Percentiles rank a stretch among this genome's conserved stretches.
Conservation (phyloP, 257 asterid genomes). For the Solanum pennellii region DNA sequence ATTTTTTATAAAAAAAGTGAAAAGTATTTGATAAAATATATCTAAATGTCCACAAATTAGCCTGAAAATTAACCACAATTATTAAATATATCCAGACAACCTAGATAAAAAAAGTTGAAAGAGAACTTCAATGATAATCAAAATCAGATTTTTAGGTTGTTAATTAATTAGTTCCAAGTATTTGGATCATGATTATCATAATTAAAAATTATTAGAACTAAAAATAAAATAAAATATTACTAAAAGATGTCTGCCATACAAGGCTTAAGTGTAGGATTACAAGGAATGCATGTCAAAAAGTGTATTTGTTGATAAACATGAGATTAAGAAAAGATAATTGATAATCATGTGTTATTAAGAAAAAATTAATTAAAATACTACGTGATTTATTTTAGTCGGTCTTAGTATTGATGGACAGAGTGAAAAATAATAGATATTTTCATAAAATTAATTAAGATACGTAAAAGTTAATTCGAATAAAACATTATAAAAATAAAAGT, state of each 20-base stretch:
- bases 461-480: too few relatives aligned
- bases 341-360: background rate
- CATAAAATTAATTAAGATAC: too few relatives aligned
- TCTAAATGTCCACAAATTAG: background rate
- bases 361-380: background rate
- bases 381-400: too few relatives aligned
- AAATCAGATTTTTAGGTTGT: background rate
- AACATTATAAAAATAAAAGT: too few relatives aligned
- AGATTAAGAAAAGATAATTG: background rate
- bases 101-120: background rate
- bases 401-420: too few relatives aligned
- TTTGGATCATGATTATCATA: background rate
- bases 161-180: background rate
- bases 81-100: background rate
- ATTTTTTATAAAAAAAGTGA: background rate
- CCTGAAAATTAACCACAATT: background rate
- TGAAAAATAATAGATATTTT: too few relatives aligned
- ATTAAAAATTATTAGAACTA: background rate
- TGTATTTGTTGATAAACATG: background rate
- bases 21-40: background rate
- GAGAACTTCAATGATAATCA: background rate
- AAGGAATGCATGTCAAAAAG: background rate
- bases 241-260: too few relatives aligned
- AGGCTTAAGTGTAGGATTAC: background rate
- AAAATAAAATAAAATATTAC: too few relatives aligned